These are phyloP conservation scores for Citrus unshiu DNA, from an alignment of 345 rosid species.

Conservation along the genomic window DNA sequence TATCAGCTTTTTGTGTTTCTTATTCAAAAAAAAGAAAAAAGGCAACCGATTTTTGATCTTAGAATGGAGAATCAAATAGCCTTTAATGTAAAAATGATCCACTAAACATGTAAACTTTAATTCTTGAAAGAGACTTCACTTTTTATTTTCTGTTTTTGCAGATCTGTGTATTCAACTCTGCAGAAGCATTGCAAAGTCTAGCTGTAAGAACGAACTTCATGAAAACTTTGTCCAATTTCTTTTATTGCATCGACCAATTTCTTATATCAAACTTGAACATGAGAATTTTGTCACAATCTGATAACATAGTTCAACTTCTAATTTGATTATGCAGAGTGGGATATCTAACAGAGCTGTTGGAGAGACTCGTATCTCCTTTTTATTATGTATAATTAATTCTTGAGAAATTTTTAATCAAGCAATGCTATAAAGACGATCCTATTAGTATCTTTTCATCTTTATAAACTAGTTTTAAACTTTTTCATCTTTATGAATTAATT, in stretches of 20 bases:
- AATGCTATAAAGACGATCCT: neutral
- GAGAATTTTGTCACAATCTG: constrained; percentile 1
- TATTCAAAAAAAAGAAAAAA: too few species aligned
- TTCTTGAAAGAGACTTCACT: constrained; percentile 8
- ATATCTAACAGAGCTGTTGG: constrained; percentile 82
- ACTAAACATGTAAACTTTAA: neutral
- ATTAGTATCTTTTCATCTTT: neutral
- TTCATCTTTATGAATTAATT: neutral
- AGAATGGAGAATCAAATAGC: neutral
- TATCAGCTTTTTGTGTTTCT: too few species aligned
- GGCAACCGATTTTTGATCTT: neutral
- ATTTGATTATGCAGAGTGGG: constrained; percentile 59
- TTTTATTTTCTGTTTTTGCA: constrained; percentile 24
- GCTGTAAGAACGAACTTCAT: constrained; percentile 48
- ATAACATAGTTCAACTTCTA: constrained; percentile 20
- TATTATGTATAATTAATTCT: constrained; percentile 1
- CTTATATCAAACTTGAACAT: constrained; percentile 25
- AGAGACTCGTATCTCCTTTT: constrained; percentile 80
- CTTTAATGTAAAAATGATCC: neutral
- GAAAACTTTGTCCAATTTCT: neutral
- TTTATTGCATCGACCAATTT: constrained; percentile 11
- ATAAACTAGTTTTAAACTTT: constrained; percentile 23
- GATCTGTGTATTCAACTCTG: constrained; percentile 43
- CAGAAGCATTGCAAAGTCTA: constrained; percentile 62
- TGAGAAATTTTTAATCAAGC: neutral